Percentiles rank a stretch among this genome's conserved stretches.
phyloP scores from a whole-genome alignment of 2,329 filamentous ascomycete genomes.

The Fusarium annulatum region DNA sequence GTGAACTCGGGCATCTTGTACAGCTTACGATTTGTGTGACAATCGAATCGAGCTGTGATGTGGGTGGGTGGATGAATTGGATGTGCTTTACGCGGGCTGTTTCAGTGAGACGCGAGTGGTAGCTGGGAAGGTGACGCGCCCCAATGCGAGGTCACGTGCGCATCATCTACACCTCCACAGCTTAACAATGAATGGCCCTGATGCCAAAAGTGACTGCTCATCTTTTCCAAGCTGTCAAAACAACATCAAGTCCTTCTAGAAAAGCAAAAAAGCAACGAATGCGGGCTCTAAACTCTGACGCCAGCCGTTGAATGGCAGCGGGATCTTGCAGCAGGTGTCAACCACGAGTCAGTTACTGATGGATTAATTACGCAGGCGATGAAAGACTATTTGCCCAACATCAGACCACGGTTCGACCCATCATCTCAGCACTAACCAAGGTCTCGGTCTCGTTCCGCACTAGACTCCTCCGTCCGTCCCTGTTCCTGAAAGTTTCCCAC shows the following conservation, averaged over 20 bases:
- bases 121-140: slow-evolving; percentile 41
- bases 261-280: neutral
- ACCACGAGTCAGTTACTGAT: slow-evolving; percentile 1
- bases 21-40: neutral
- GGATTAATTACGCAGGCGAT: neutral
- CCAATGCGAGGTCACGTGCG: slow-evolving; percentile 47
- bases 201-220: slow-evolving; percentile 25
- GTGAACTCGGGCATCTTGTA: slow-evolving; percentile 46
- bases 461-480: neutral
- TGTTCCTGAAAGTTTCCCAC: slow-evolving; percentile 4
- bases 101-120: slow-evolving; percentile 23
- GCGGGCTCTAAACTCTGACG: slow-evolving; percentile 1
- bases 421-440: slow-evolving; percentile 11
- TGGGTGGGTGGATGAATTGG: neutral
- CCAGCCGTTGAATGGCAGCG: slow-evolving; percentile 13
- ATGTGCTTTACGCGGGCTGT: slow-evolving; percentile 37
- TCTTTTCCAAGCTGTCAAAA: slow-evolving; percentile 16
- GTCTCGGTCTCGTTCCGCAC: slow-evolving; percentile 27
- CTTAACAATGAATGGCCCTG: neutral
- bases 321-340: slow-evolving; percentile 26
- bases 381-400: neutral
- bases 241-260: slow-evolving; percentile 21
- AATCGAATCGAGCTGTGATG: slow-evolving; percentile 2
- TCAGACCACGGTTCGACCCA: slow-evolving; percentile 22
- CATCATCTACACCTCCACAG: neutral